Evolutionary conservation across 257 asterid species (phyloP).

Genomic region (Thymus mandschuricus): DNA sequence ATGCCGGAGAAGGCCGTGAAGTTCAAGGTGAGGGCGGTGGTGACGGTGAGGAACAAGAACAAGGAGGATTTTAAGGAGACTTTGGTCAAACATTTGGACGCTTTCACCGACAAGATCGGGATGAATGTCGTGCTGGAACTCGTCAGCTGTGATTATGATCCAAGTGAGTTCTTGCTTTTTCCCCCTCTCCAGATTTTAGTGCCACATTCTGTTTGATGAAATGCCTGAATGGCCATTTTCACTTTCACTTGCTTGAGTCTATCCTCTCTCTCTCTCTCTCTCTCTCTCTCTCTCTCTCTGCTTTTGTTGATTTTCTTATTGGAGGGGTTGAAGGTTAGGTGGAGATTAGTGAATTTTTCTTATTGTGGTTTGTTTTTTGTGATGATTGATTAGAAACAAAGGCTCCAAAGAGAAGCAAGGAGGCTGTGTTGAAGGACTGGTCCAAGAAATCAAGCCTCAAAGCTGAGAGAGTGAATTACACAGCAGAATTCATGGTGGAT

Average conservation of each 20-base stretch:
- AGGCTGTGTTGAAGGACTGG: constrained; percentile 81
- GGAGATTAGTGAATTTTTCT: constrained; percentile 7
- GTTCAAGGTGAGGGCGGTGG: constrained; percentile 83
- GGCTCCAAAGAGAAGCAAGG: constrained; percentile 70
- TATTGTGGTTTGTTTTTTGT: background rate
- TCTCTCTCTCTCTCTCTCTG: background rate
- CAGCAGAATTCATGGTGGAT: constrained; percentile 75
- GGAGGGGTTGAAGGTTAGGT: constrained; percentile 7
- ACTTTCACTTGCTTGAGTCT: background rate
- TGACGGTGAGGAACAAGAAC: constrained; percentile 76
- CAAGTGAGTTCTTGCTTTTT: constrained; percentile 51
- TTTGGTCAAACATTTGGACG: constrained; percentile 72
- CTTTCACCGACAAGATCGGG: constrained; percentile 77
- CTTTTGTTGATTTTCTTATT: background rate
- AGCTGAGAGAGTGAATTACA: constrained; percentile 79
- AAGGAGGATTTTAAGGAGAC: constrained; percentile 78
- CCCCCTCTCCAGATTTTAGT: background rate
- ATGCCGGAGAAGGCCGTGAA: constrained; percentile 70
- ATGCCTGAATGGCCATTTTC: constrained; percentile 5
- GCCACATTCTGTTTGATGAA: constrained; percentile 1
- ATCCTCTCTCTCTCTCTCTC: background rate
- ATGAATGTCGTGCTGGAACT: constrained; percentile 78
- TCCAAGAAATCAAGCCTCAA: constrained; percentile 79
- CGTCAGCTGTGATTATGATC: constrained; percentile 75
- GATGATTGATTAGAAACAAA: constrained; percentile 49